Evolutionary conservation across 2,329 filamentous ascomycete species (phyloP).

Genomic region (Aureobasidium sp.): DNA sequence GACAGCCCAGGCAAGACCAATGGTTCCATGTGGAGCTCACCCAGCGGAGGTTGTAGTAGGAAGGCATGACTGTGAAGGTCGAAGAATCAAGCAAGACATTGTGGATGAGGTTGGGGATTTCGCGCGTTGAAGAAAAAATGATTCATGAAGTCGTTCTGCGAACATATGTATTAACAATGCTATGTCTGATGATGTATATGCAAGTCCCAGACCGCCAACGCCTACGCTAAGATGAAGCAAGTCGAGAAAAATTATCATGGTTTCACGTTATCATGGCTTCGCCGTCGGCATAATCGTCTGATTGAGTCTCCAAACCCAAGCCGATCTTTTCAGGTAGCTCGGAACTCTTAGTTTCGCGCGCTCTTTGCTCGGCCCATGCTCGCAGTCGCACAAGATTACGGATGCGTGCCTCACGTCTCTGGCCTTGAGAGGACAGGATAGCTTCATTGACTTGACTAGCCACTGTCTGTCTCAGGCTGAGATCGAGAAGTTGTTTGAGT

Average conservation of each 20-base stretch:
- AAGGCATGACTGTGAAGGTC: too few relatives aligned
- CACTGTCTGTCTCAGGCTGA: conserved; percentile 71
- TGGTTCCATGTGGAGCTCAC: too few relatives aligned
- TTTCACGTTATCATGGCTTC: conserved; percentile 25
- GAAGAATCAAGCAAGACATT: too few relatives aligned
- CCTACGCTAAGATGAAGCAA: conserved; percentile 18
- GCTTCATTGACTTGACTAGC: conserved; percentile 84
- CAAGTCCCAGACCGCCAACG: conserved; percentile 14
- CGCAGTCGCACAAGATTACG: conserved; percentile 71
- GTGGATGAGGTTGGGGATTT: too few relatives aligned
- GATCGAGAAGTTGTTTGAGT: conserved; percentile 67
- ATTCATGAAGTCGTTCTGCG: neutral
- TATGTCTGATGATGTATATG: neutral
- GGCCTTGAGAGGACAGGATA: conserved; percentile 65
- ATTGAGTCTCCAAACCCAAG: conserved; percentile 30
- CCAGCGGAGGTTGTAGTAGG: too few relatives aligned
- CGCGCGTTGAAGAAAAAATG: too few relatives aligned
- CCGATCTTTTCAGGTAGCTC: conserved; percentile 33
- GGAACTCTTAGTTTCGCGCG: conserved; percentile 33
- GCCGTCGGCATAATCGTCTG: conserved; percentile 22
- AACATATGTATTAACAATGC: neutral
- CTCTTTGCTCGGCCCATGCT: conserved; percentile 71
- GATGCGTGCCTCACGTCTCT: conserved; percentile 71
- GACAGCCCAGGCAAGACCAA: too few relatives aligned
- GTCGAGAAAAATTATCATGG: neutral